Percentiles rank a stretch among this genome's conserved stretches.
These are phyloP conservation scores for Byssoonygena ceratinophila DNA, from an alignment of 2,329 filamentous ascomycete genomes.

Conservation along the genomic window DNA sequence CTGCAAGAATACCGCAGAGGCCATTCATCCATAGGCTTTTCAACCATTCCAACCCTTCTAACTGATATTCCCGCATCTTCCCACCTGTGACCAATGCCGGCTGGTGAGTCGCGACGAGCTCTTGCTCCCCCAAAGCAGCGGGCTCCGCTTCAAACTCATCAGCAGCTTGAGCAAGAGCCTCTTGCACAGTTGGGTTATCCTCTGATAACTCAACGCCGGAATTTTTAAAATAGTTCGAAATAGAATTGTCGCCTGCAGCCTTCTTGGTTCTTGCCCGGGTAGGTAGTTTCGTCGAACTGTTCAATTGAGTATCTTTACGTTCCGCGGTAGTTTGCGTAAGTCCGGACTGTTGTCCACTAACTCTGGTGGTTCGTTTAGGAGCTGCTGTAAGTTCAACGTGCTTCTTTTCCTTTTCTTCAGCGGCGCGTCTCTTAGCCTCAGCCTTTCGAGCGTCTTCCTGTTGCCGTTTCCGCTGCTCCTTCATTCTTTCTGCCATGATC, in stretches of 20 bases:
- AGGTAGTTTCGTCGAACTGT: conserved; percentile 15
- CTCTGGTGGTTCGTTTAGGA: conserved; percentile 28
- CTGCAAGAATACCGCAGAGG: conserved; percentile 79
- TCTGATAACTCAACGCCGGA: conserved; percentile 46
- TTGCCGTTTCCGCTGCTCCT: conserved; percentile 34
- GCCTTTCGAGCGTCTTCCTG: conserved; percentile 34
- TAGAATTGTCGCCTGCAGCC: conserved; percentile 33
- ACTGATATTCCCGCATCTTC: conserved; percentile 84
- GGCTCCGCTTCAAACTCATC: conserved; percentile 49
- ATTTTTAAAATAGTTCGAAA: conserved; percentile 52
- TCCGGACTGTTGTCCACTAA: conserved; percentile 20
- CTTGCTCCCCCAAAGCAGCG: conserved; percentile 51
- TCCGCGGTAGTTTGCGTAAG: conserved; percentile 14
- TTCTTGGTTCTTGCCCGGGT: conserved; percentile 25
- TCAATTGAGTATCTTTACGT: conserved; percentile 4
- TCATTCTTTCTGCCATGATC: conserved; percentile 43
- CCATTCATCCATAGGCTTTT: conserved; percentile 74
- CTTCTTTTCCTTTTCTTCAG: conserved; percentile 21
- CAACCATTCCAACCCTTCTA: conserved; percentile 93
- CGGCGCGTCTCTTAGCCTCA: conserved; percentile 27
- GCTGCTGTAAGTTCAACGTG: conserved; percentile 15
- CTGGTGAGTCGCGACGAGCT: conserved; percentile 70
- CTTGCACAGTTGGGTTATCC: conserved; percentile 44
- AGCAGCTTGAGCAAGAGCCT: conserved; percentile 49
- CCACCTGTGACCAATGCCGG: conserved; percentile 76